Base-by-base conservation (phyloP, 2,329 filamentous ascomycete genomes). In the Cercospora nicotianae region DNA sequence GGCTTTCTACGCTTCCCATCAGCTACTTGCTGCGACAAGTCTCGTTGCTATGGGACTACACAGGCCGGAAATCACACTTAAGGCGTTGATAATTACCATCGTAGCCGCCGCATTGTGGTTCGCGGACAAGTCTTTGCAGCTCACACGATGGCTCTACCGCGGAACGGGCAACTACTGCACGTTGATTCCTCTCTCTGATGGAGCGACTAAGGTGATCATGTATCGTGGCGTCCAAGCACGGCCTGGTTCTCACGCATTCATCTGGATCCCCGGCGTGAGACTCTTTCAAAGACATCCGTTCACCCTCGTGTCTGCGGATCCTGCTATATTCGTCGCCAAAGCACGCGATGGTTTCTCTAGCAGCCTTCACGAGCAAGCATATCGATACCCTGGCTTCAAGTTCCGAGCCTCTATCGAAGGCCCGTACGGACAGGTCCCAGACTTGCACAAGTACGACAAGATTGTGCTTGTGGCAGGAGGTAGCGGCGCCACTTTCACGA, bases 381-480 rank as follows among this genome's bases (percentile, higher is more conserved):
- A 60, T 61, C 57, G 66, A 39, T 59, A 65, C 39, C 72, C 72
- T 1, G 66, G 67, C 3, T 20, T 30, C 9, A 70, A 60, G 31
- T 64, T 71, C 28, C 33, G 65, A 26, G 72, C 68, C 2, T 67
- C 70, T 2, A 58, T 77, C 9, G 76, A 77, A 39, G 76, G 76
- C 8, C 75, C 75, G 0, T 77, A 77, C 65, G 75, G 76, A 9
- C 57, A 69, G 12, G 69, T 71, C 4, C 74, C 75, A 0, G 66
- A 73, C 0, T 77, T 87, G n/a, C 80, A 82, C 39, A 85, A 87
- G 68, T 89, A 88, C 67, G 86, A 89, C 70, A 87, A 83, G 70
- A 80, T 88, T 2, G 77, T 89, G 1, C 76, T 90, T 1, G 75
- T 89, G 5, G 86, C 87, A n/a, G 87, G 87, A 12, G 86, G 85